These are phyloP conservation scores for Shiraia sp. DNA, from an alignment of 2,329 filamentous ascomycete genomes.

Conservation along the genomic window DNA sequence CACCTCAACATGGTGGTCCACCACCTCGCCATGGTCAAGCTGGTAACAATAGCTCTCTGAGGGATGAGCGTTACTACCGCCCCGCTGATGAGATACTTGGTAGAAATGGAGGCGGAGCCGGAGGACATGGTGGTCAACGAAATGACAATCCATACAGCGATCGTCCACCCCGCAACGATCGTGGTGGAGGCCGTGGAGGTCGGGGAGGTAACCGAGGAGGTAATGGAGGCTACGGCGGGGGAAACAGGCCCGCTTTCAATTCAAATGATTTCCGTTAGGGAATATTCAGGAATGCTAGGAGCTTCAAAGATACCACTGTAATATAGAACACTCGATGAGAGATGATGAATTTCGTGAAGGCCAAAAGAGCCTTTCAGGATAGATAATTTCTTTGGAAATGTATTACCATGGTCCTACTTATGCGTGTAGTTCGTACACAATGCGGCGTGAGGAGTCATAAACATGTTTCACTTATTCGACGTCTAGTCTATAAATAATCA, in stretches of 20 bases:
- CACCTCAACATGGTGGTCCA: slow-evolving; percentile 22
- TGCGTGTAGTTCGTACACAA: too few species aligned
- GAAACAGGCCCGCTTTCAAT: slow-evolving; percentile 16
- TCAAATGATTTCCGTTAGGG: slow-evolving; percentile 23
- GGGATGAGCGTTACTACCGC: slow-evolving; percentile 29
- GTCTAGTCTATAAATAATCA: too few species aligned
- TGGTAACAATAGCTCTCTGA: slow-evolving; percentile 23
- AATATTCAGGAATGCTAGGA: neutral
- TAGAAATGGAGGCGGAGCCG: slow-evolving; percentile 28
- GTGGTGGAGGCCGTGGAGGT: slow-evolving; percentile 27
- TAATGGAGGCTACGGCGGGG: slow-evolving; percentile 17
- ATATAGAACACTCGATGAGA: too few species aligned
- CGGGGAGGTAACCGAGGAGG: slow-evolving; percentile 30
- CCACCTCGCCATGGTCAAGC: slow-evolving; percentile 20
- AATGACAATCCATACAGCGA: slow-evolving; percentile 26
- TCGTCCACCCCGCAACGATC: slow-evolving; percentile 19
- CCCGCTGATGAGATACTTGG: slow-evolving; percentile 29
- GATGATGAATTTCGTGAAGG: too few species aligned
- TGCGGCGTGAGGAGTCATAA: too few species aligned
- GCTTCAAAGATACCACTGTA: too few species aligned
- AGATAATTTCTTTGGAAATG: too few species aligned
- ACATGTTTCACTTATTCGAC: too few species aligned
- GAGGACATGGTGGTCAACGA: slow-evolving; percentile 18
- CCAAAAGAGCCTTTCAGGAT: too few species aligned
- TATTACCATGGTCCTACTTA: too few species aligned